Evolutionary conservation across 805 yeast species (phyloP).

Genomic region (Wickerhamiella vanderwaltii): DNA sequence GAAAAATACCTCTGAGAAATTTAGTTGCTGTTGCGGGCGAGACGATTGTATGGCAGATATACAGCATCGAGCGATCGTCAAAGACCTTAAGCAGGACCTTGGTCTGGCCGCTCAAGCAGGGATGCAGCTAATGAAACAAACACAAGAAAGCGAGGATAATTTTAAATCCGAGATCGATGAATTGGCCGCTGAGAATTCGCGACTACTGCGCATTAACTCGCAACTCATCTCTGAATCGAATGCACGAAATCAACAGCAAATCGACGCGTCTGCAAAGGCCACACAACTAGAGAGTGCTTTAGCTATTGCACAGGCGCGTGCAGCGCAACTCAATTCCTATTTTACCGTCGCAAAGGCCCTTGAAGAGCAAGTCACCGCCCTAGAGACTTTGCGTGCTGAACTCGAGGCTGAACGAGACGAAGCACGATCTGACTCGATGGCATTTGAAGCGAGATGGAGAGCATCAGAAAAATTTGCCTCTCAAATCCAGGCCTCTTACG

Average conservation of each 20-base stretch:
- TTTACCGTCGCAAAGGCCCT: constrained; percentile 6
- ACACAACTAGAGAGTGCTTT: constrained; percentile 7
- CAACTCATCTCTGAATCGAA: constrained; percentile 3
- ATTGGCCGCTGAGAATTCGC: constrained; percentile 7
- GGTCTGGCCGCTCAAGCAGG: constrained; percentile 8
- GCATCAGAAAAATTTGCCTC: constrained; percentile 2
- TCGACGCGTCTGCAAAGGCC: background rate
- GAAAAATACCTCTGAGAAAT: background rate
- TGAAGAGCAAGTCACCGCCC: constrained; percentile 10
- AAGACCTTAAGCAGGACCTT: constrained; percentile 8
- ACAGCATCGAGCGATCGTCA: background rate
- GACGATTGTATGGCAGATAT: background rate
- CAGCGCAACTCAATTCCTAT: constrained; percentile 3
- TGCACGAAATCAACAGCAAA: background rate
- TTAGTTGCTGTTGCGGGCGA: constrained; percentile 8
- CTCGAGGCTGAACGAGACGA: constrained; percentile 8
- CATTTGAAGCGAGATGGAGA: constrained; percentile 7
- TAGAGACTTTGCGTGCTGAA: constrained; percentile 6
- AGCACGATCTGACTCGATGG: constrained; percentile 5
- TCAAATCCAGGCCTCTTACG: constrained; percentile 4
- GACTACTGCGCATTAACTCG: background rate
- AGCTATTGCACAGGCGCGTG: constrained; percentile 5
- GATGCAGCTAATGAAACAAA: constrained; percentile 2
- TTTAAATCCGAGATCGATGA: background rate
- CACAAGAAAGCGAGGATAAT: constrained; percentile 2